These are phyloP conservation scores for Mucor lusitanicus DNA, from an alignment of 371 early-diverging fungal species.

Conservation along the genomic window DNA sequence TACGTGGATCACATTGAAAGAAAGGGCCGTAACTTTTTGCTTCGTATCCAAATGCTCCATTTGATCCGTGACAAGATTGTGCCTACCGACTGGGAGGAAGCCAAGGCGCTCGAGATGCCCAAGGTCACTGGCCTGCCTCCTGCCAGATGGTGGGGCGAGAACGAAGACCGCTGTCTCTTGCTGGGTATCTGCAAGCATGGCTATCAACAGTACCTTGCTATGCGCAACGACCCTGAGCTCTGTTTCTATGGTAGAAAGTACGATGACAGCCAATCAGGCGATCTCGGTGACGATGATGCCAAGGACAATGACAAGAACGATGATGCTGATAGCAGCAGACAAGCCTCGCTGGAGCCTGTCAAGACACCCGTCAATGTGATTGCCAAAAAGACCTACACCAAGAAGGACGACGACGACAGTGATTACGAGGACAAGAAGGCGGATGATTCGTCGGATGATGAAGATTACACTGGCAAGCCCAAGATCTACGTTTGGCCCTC, in stretches of 20 bases:
- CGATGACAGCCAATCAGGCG: slow-evolving; percentile 44
- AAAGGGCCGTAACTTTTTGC: slow-evolving; percentile 69
- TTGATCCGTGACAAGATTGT: slow-evolving; percentile 68
- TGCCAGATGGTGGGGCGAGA: slow-evolving; percentile 75
- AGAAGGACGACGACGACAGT: slow-evolving; percentile 18
- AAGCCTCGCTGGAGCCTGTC: slow-evolving; percentile 7
- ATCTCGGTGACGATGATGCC: slow-evolving; percentile 39
- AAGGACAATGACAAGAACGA: slow-evolving; percentile 20
- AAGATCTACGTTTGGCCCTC: slow-evolving; percentile 59
- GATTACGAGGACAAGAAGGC: slow-evolving; percentile 20
- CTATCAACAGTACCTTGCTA: slow-evolving; percentile 67
- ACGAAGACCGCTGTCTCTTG: slow-evolving; percentile 74
- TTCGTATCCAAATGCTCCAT: slow-evolving; percentile 74
- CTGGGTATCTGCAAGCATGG: slow-evolving; percentile 82
- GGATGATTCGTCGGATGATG: slow-evolving; percentile 11
- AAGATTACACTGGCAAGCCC: slow-evolving; percentile 29
- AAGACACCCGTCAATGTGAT: background rate
- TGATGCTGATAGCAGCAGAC: slow-evolving; percentile 20
- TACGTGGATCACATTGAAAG: slow-evolving; percentile 72
- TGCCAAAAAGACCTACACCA: slow-evolving; percentile 1
- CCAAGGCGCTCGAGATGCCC: slow-evolving; percentile 61
- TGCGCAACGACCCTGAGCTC: slow-evolving; percentile 70
- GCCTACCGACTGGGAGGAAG: slow-evolving; percentile 56
- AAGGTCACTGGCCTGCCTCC: slow-evolving; percentile 59
- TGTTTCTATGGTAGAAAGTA: slow-evolving; percentile 57